Evolutionary conservation across 176 grass and related monocot genomes (phyloP).

Genomic region (Oryza rufipogon): DNA sequence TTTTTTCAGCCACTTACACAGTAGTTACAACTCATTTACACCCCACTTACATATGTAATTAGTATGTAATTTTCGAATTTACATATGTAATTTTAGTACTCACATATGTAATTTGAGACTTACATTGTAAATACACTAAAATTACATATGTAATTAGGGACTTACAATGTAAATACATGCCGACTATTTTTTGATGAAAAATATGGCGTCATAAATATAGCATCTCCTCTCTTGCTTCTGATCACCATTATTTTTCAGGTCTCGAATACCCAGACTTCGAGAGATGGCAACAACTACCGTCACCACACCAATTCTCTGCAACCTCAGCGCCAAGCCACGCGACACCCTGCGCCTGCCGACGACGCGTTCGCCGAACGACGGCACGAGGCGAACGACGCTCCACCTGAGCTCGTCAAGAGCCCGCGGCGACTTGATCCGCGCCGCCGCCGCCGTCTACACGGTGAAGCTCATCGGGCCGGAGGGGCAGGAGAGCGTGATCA

Average conservation of each 20-base stretch:
- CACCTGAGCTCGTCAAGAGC: slow-evolving; percentile 16
- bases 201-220: no score
- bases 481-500: slow-evolving; percentile 54
- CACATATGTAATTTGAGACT: no score
- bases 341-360: background rate
- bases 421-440: slow-evolving; percentile 10
- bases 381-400: background rate
- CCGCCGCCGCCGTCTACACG: slow-evolving; percentile 49
- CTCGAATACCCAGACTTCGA: background rate
- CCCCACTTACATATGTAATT: no score
- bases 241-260: slow-evolving; percentile 18
- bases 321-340: background rate
- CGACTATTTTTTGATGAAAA: no score
- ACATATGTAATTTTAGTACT: no score
- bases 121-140: no score
- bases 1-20: no score
- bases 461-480: slow-evolving; percentile 62
- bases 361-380: background rate
- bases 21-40: no score
- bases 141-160: no score
- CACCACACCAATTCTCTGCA: slow-evolving; percentile 29
- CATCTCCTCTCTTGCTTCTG: background rate
- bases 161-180: no score
- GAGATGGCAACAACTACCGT: slow-evolving; percentile 44
- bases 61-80: no score